A percentile compares a stretch with the other conserved stretches of the same genome.
phyloP scores from a whole-genome alignment of 2,329 filamentous ascomycete species.

The Ophiostoma triangulosporum region DNA sequence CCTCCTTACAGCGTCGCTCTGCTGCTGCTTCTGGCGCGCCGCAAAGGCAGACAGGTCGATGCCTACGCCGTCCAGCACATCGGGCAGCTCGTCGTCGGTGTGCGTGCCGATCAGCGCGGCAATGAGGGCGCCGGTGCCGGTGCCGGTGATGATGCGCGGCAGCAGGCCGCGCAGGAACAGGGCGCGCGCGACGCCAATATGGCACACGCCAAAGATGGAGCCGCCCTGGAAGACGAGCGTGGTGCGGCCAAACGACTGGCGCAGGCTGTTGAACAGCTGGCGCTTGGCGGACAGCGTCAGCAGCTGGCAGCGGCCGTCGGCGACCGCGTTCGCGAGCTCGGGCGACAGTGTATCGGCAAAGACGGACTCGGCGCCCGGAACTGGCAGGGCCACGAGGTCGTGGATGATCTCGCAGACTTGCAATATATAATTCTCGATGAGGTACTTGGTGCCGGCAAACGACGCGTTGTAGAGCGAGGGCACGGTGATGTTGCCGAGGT shows the following conservation, averaged over 20 bases:
- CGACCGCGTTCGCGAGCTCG: conserved; percentile 12
- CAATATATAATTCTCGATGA: conserved; percentile 84
- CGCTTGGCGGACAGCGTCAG: conserved; percentile 39
- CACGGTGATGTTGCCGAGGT: conserved; percentile 80
- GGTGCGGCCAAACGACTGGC: conserved; percentile 77
- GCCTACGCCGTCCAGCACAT: conserved; percentile 61
- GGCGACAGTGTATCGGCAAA: not conserved
- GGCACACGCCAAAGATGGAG: conserved; percentile 81
- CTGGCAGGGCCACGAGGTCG: conserved; percentile 57
- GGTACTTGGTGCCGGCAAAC: conserved; percentile 75
- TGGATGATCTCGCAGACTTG: conserved; percentile 71
- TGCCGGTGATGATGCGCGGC: conserved; percentile 83
- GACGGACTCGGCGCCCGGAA: conserved; percentile 15
- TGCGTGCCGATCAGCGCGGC: conserved; percentile 80
- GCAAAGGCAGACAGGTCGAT: conserved; percentile 76
- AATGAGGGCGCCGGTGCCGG: conserved; percentile 78
- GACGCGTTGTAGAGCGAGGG: conserved; percentile 71
- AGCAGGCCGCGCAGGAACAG: conserved; percentile 67
- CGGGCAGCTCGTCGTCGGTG: conserved; percentile 69
- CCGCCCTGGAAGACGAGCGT: conserved; percentile 81
- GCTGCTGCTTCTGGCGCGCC: conserved; percentile 6
- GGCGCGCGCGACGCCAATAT: conserved; percentile 81
- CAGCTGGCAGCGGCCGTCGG: conserved; percentile 9
- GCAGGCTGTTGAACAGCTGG: conserved; percentile 73
- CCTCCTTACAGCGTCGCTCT: not conserved